phyloP scores from a whole-genome alignment of 2,329 filamentous ascomycete species.

The Fusarium zealandicum region DNA sequence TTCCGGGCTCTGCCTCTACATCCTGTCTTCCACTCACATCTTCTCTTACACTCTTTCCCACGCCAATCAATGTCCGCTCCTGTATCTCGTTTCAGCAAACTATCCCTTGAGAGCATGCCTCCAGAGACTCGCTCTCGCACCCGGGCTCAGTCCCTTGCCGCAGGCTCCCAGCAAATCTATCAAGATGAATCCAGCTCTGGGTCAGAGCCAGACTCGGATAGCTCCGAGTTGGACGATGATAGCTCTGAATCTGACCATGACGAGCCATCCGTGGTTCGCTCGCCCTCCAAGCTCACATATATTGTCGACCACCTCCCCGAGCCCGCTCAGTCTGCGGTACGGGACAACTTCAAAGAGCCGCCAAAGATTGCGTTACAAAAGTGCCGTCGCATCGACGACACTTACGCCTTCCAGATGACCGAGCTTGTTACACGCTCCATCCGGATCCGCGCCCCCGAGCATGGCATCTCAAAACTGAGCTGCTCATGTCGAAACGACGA shows the following conservation, averaged over 20 bases:
- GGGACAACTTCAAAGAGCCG: constrained; percentile 56
- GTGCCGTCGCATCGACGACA: constrained; percentile 56
- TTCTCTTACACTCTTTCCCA: background rate
- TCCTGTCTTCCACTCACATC: background rate
- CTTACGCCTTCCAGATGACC: constrained; percentile 64
- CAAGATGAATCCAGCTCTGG: constrained; percentile 41
- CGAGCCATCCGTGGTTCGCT: constrained; percentile 43
- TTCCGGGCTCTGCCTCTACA: constrained; percentile 7
- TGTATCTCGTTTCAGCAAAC: constrained; percentile 38
- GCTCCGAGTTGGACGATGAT: constrained; percentile 31
- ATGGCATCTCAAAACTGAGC: constrained; percentile 50
- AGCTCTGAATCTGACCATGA: constrained; percentile 47
- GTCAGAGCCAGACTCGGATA: constrained; percentile 35
- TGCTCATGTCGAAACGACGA: constrained; percentile 55
- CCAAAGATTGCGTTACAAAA: constrained; percentile 59
- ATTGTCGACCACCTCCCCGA: constrained; percentile 50
- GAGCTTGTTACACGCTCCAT: constrained; percentile 61
- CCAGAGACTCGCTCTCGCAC: constrained; percentile 31
- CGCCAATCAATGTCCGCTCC: constrained; percentile 43
- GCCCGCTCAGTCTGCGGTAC: constrained; percentile 49
- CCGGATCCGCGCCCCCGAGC: constrained; percentile 53
- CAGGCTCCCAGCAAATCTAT: constrained; percentile 7
- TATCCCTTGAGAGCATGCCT: constrained; percentile 44
- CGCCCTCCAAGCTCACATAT: constrained; percentile 52
- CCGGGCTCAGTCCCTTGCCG: constrained; percentile 16